These are phyloP conservation scores for Lizonia empirigonia DNA, from an alignment of 2,329 filamentous ascomycete species.

Conservation along the genomic window DNA sequence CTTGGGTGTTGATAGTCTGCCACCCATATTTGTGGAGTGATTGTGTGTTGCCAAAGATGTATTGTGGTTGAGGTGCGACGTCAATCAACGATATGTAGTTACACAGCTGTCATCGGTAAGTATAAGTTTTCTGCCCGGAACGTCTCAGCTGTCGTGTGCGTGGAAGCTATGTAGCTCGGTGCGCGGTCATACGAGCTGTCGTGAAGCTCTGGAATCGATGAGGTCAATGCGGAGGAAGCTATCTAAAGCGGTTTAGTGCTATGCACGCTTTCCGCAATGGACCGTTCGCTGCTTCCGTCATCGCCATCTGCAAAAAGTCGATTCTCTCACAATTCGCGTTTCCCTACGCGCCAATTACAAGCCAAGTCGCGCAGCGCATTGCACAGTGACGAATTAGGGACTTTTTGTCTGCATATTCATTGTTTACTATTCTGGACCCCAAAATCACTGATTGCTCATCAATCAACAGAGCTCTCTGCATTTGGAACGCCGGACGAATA, in stretches of 20 bases:
- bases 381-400: slow-evolving; percentile 4
- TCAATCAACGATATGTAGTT: not conserved
- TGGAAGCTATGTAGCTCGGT: slow-evolving; percentile 2
- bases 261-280: slow-evolving; percentile 17
- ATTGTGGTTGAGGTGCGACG: not conserved
- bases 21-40: slow-evolving; percentile 48
- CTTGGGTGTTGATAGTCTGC: slow-evolving; percentile 53
- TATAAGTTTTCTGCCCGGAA: not conserved
- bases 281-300: slow-evolving; percentile 25
- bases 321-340: slow-evolving; percentile 6
- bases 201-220: slow-evolving; percentile 25
- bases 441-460: slow-evolving; percentile 7
- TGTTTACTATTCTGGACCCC: slow-evolving; percentile 13
- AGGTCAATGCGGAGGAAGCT: slow-evolving; percentile 28
- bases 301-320: slow-evolving; percentile 24
- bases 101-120: not conserved
- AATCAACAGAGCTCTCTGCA: slow-evolving; percentile 13
- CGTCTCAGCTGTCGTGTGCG: not conserved
- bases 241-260: slow-evolving; percentile 23
- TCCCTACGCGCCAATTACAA: slow-evolving; percentile 11
- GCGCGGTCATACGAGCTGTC: slow-evolving; percentile 15
- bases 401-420: slow-evolving; percentile 1
- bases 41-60: not conserved
- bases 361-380: slow-evolving; percentile 11
- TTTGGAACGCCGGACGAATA: slow-evolving; percentile 10